Conservation (phyloP, 345 rosid genomes). For the Lumnitzera littorea region DNA sequence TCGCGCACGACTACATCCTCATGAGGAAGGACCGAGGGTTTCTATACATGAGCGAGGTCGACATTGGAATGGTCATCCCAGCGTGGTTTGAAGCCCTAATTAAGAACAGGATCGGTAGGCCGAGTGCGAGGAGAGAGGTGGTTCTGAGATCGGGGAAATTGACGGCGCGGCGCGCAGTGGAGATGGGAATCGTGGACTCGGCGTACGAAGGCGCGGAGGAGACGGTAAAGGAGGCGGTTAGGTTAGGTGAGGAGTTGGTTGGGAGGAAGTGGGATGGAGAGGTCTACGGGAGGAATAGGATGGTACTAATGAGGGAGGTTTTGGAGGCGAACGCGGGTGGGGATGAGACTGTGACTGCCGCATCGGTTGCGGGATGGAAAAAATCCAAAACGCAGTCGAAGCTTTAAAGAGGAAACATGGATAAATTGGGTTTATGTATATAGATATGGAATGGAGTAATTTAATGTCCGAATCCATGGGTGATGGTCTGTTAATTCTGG, state of each 20-base stretch:
- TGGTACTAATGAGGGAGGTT: constrained; percentile 22
- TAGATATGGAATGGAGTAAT: too few relatives aligned
- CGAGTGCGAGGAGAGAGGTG: constrained; percentile 32
- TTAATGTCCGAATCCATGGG: too few relatives aligned
- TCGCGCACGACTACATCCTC: constrained; percentile 52
- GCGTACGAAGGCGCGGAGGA: constrained; percentile 38
- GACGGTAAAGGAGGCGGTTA: constrained; percentile 39
- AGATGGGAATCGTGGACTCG: constrained; percentile 43
- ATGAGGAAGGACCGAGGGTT: constrained; percentile 67
- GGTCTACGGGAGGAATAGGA: constrained; percentile 45
- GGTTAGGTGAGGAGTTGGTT: constrained; percentile 34
- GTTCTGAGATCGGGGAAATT: constrained; percentile 45
- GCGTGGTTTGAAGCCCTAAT: constrained; percentile 34
- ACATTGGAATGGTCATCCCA: constrained; percentile 37
- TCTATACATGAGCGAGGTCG: constrained; percentile 70
- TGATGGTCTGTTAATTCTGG: too few relatives aligned
- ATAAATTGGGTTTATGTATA: too few relatives aligned
- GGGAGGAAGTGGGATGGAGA: constrained; percentile 35
- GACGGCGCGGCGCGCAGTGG: constrained; percentile 37
- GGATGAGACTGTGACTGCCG: background rate
- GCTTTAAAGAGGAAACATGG: too few relatives aligned
- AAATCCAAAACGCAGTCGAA: too few relatives aligned
- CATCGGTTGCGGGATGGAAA: too few relatives aligned
- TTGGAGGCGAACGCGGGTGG: constrained; percentile 6
- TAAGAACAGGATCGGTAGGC: constrained; percentile 29